Percentiles rank a stretch among this genome's conserved stretches.
phyloP scores from a whole-genome alignment of 2,329 filamentous ascomycete genomes.

The Neofusicoccum umdonicola region DNA sequence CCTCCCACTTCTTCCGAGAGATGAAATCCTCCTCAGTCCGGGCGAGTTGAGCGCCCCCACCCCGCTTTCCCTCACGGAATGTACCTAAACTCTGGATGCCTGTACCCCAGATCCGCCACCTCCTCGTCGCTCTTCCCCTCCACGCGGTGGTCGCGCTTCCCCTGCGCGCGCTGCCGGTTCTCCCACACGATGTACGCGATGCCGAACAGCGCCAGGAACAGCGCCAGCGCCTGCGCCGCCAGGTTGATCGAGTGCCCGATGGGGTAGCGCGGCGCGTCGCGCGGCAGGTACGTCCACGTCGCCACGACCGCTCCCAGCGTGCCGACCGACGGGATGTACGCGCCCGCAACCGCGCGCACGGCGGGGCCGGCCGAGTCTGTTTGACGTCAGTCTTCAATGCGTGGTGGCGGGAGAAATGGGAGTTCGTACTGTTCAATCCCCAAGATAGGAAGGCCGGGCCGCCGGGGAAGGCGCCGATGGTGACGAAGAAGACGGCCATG shows the following conservation, averaged over 20 bases:
- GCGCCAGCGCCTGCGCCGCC: conserved; percentile 46
- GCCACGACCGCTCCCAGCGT: conserved; percentile 58
- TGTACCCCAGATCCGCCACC: conserved; percentile 50
- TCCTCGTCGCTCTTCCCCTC: conserved; percentile 50
- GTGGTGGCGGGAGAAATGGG: conserved; percentile 50
- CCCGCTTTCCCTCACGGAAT: conserved; percentile 36
- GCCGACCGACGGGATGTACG: conserved; percentile 50
- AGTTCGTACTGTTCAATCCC: conserved; percentile 54
- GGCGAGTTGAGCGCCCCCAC: neutral
- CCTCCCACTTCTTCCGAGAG: no score
- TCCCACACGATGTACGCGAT: conserved; percentile 56
- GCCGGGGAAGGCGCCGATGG: conserved; percentile 57
- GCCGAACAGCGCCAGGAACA: conserved; percentile 48
- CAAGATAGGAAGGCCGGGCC: conserved; percentile 59
- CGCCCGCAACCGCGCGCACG: conserved; percentile 55
- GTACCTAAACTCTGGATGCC: conserved; percentile 57
- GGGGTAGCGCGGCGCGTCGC: conserved; percentile 45
- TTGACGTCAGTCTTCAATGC: conserved; percentile 41
- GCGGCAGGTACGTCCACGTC: conserved; percentile 43
- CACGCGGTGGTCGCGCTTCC: conserved; percentile 50
- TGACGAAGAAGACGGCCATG: conserved; percentile 56
- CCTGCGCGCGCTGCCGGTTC: conserved; percentile 49
- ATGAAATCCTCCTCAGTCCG: no score
- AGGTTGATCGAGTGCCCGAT: conserved; percentile 55
- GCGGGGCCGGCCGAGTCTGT: conserved; percentile 55